These are phyloP conservation scores for Rhizopogon hawkerae DNA, from an alignment of 1,284 basidiomycete species.

Conservation along the genomic window DNA sequence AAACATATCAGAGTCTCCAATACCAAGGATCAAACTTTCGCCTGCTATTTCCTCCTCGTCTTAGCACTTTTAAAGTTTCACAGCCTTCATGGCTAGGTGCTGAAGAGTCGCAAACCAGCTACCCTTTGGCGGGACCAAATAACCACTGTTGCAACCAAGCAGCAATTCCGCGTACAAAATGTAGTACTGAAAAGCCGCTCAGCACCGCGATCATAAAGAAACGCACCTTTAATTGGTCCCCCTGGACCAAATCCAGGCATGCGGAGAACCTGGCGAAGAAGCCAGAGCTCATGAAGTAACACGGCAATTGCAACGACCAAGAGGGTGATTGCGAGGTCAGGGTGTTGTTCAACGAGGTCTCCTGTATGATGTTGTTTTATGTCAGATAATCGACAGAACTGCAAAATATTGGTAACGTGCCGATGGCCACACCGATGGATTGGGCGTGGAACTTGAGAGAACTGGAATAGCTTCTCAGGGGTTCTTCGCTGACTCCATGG, in stretches of 20 bases:
- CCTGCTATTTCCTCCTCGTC: neutral
- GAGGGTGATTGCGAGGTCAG: conserved; percentile 14
- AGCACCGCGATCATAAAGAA: neutral
- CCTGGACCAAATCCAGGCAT: conserved; percentile 21
- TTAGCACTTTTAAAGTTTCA: neutral
- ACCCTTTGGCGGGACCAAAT: conserved; percentile 16
- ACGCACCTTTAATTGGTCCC: conserved; percentile 22
- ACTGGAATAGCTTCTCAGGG: conserved; percentile 1
- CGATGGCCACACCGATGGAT: neutral
- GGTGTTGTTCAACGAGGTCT: conserved; percentile 24
- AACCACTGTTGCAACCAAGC: conserved; percentile 23
- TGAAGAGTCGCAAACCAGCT: conserved; percentile 25
- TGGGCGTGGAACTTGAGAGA: neutral
- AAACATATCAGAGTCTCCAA: neutral
- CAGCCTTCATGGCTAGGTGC: conserved; percentile 15
- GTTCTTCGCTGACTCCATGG: conserved; percentile 13
- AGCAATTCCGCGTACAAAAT: conserved; percentile 16
- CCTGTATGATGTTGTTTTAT: conserved; percentile 5
- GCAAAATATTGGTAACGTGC: conserved; percentile 1
- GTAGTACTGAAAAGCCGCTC: neutral
- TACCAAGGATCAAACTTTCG: neutral
- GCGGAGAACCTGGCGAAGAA: conserved; percentile 18
- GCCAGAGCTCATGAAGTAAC: conserved; percentile 17
- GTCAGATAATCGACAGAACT: too few species aligned
- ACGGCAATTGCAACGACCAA: conserved; percentile 8